phyloP scores from a whole-genome alignment of 1,139 yeast species.

The Yamadazyma songkhlaensis region DNA sequence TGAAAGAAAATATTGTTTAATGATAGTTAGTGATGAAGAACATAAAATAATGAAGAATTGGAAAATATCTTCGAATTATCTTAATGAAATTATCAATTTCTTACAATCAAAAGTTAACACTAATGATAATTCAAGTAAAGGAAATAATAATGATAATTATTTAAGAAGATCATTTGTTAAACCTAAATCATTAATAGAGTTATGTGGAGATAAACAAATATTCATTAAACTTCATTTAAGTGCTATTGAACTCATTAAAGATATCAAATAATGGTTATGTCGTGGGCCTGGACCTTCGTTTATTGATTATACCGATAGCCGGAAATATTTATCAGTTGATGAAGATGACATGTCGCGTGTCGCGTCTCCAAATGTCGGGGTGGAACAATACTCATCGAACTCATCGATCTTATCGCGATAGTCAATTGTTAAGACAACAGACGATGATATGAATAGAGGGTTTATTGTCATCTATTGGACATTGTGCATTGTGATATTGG shows the following conservation, averaged over 20 bases:
- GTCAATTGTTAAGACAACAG: too few relatives aligned
- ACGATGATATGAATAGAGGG: too few relatives aligned
- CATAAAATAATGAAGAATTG: conserved; percentile 52
- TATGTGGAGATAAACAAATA: conserved; percentile 57
- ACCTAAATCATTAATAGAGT: conserved; percentile 57
- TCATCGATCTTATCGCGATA: too few relatives aligned
- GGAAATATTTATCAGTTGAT: too few relatives aligned
- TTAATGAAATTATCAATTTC: conserved; percentile 48
- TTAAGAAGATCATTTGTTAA: conserved; percentile 50
- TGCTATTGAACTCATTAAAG: conserved; percentile 49
- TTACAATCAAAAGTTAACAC: conserved; percentile 41
- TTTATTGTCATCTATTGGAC: too few relatives aligned
- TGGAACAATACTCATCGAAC: too few relatives aligned
- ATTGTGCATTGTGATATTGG: too few relatives aligned
- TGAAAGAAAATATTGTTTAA: conserved; percentile 67
- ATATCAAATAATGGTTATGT: conserved; percentile 5
- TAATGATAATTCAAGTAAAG: conserved; percentile 18
- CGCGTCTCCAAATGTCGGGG: too few relatives aligned
- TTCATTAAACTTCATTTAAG: conserved; percentile 68
- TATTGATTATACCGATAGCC: background rate
- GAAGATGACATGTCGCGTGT: too few relatives aligned
- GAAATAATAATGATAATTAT: conserved; percentile 48
- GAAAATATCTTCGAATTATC: conserved; percentile 51
- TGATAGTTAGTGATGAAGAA: conserved; percentile 62
- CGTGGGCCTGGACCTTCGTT: background rate